Evolutionary conservation across 75 land plant species (phyloP), one percentile per base, ranked within the genome.

Genomic region (Selaginella tamariscina): DNA sequence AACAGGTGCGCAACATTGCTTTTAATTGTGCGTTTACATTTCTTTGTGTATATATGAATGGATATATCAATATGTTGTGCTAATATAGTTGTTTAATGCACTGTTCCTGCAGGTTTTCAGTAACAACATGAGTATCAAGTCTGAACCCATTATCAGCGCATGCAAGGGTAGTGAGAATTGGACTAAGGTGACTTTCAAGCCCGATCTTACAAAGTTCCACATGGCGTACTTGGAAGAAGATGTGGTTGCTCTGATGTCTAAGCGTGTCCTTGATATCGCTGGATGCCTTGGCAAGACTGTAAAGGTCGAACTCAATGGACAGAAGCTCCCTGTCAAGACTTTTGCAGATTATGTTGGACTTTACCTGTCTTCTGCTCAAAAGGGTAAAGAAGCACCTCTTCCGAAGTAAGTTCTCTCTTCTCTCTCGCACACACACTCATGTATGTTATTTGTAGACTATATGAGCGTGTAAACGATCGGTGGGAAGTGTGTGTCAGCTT

Each of bases 131-230:
- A 79, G 84, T 30, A 81, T 31, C 65, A 95, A 88, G 62, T 67
- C 83, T 5, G 87, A 85, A 54, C 99, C 99, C 13, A 55, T 31
- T 13, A 95, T 95, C 55, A 82, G 83, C 22, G 84, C 75, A 65
- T 95, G 99, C 78, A 87, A 82, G 71, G 72, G 65, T 26, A 70
- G 69, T 33, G 96, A 89, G 32, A 95, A 95, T 67, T 95, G 96
- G 96, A 95, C 99, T 0, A 95, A 87, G 73, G 88, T 95, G 20
- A 80, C 99, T 9, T 95, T 91, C 67, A 90, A 91, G 73, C 99
- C 99, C 23, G 99, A 95, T 70, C 73, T 95, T 65, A 71, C 83
- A 0, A 89, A 90, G 65, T 95, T 95, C 65, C 80, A 81, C 74
- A 95, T 95, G 99, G 79, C 81, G n/a, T 68, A 81, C 62, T 74